Conservation (phyloP, 2,329 filamentous ascomycete species). For the Xylaria sp. region DNA sequence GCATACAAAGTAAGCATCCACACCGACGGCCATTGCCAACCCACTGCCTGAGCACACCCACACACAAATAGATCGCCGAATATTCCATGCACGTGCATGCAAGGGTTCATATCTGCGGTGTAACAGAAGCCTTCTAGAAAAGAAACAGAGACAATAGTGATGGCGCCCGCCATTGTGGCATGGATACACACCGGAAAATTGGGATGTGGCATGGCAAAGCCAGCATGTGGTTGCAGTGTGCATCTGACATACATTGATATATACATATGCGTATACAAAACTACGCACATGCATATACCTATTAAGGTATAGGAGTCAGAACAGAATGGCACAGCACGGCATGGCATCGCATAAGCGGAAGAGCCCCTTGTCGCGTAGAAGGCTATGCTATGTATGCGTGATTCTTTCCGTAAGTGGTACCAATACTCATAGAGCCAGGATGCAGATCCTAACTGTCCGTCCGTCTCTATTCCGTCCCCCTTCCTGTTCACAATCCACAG, state of each 20-base stretch:
- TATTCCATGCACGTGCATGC: constrained; percentile 7
- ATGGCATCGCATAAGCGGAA: background rate
- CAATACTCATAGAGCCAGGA: background rate
- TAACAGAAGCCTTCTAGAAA: constrained; percentile 37
- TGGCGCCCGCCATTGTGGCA: background rate
- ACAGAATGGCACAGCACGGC: background rate
- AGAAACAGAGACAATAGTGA: background rate
- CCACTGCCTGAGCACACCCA: background rate
- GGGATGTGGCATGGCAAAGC: background rate
- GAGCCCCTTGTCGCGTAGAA: background rate
- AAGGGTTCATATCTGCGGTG: constrained; percentile 19
- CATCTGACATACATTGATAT: background rate
- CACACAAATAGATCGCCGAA: background rate
- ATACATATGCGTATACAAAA: background rate
- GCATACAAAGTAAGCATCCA: background rate
- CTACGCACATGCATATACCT: background rate
- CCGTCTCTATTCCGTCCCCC: background rate
- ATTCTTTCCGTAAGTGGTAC: background rate
- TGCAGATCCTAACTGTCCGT: background rate
- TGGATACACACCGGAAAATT: background rate
- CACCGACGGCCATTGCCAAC: too few species aligned
- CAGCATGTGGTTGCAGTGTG: constrained; percentile 1
- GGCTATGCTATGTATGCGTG: background rate
- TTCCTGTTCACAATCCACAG: background rate
- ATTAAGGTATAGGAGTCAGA: background rate